phyloP scores from a whole-genome alignment of 2,329 filamentous ascomycete genomes.

The Laburnicola sp. region DNA sequence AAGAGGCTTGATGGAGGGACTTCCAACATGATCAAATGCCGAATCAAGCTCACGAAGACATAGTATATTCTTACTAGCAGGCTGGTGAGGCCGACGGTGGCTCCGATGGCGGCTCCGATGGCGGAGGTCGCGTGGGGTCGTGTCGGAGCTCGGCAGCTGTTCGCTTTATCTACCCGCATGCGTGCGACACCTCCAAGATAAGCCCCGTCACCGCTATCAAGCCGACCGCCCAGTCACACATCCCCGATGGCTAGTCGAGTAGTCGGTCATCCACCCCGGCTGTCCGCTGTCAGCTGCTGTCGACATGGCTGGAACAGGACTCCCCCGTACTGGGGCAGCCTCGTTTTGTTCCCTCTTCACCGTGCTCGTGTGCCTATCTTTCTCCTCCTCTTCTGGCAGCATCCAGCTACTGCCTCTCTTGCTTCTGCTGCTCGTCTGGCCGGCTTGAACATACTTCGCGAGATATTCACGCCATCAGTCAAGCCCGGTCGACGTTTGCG shows the following conservation, averaged over 20 bases:
- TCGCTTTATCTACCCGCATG: conserved; percentile 3
- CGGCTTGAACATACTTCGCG: background rate
- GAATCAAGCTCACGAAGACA: too few species aligned
- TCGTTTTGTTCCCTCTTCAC: background rate
- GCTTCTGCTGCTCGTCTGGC: conserved; percentile 2
- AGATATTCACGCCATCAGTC: background rate
- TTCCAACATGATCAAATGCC: too few species aligned
- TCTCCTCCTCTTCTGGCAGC: background rate
- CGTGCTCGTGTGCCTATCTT: background rate
- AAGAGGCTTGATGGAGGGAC: too few species aligned
- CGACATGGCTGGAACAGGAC: conserved; percentile 18
- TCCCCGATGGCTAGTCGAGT: conserved; percentile 6
- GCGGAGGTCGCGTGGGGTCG: background rate
- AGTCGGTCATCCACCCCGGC: conserved; percentile 31
- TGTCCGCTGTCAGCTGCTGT: conserved; percentile 4
- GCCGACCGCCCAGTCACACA: conserved; percentile 23
- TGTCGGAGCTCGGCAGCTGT: too few species aligned
- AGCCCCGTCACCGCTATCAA: conserved; percentile 17
- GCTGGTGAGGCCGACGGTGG: background rate
- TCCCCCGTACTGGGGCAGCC: conserved; percentile 14
- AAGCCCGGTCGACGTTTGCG: background rate
- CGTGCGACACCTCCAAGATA: conserved; percentile 4
- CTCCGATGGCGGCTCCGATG: background rate
- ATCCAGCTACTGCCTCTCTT: background rate
- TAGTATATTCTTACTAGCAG: background rate